Evolutionary conservation across 768 basidiomycete genomes (phyloP), one percentile per base, ranked within the genome.

Genomic region (Phylloporus sp.): DNA sequence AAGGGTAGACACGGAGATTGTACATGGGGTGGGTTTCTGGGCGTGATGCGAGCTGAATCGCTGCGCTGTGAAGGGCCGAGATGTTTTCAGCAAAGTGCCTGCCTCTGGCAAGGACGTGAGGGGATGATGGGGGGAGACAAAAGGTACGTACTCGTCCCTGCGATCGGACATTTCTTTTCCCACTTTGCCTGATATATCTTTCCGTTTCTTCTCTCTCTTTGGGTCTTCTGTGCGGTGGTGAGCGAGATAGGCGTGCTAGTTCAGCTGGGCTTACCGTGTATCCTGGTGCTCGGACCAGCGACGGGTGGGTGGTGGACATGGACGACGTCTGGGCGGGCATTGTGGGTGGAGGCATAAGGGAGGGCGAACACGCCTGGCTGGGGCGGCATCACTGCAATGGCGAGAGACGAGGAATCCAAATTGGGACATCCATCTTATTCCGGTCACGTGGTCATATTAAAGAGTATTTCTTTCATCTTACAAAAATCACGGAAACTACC

Each of bases 81-180:
- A 88, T 80, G 47, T 71, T 79, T 65, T 90, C 86, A 40, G 78
- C 70, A 69, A 78, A 81, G 59, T 85, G 77, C 31, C 84, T 76
- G 31, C 76, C 77, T 58, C 84, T 86, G 56, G 18, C 18, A n/a
- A 39, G 13, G n/a, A 22, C 23, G 39, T 63, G 50, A 65, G 60
- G 47, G 12, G 34, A 34, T 31, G 54, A 42, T 34, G 40, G 43
- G 54, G 32, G 22, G 41, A 52, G 48, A 16, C 15, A 12, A 23
- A 29, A 16, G 46, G n/a, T 5, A 75, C 80, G 63, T 61, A 88
- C 88, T 89, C 87, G 65, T 89, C 87, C 59, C 85, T 73, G 52
- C 86, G 76, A 68, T 91, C 88, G 62, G 67, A 76, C 72, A 86
- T 78, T 58, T 90, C 88, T 65, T 85, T 88, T 22, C 81, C 81